A percentile compares a stretch with the other conserved stretches of the same genome.
Conservation (phyloP, 495 filamentous ascomycete species). For the Oidiodendron maius region DNA sequence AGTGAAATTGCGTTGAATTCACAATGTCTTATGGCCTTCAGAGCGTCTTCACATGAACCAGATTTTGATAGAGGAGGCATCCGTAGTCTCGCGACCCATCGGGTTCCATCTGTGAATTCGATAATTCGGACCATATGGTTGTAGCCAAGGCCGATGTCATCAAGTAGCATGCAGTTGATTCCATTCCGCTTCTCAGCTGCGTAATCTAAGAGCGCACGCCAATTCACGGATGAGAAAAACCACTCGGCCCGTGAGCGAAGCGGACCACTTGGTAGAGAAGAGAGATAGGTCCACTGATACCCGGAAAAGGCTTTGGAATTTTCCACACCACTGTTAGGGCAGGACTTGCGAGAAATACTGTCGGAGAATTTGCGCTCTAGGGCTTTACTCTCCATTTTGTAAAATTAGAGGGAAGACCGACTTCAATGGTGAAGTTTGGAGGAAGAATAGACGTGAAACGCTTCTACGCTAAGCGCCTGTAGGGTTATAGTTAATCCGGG, state of each 20-base stretch:
- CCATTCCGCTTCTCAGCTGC: constrained; percentile 5
- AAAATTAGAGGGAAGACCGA: too few relatives aligned
- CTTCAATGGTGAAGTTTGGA: too few relatives aligned
- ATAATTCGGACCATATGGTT: constrained; percentile 14
- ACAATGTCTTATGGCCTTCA: constrained; percentile 8
- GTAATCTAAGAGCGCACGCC: constrained; percentile 5
- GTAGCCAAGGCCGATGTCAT: constrained; percentile 1
- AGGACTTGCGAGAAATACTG: too few relatives aligned
- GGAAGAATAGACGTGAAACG: too few relatives aligned
- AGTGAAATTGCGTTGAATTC: too few relatives aligned
- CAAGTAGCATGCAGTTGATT: constrained; percentile 7
- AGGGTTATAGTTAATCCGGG: too few relatives aligned
- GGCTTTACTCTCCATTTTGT: too few relatives aligned
- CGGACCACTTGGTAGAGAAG: not conserved
- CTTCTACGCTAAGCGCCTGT: too few relatives aligned
- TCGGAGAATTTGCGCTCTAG: too few relatives aligned
- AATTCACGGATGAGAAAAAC: constrained; percentile 6
- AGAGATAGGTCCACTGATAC: constrained; percentile 7
- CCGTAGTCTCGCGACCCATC: constrained; percentile 13
- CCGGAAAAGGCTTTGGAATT: constrained; percentile 1
- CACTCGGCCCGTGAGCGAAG: constrained; percentile 2
- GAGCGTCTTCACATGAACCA: not conserved
- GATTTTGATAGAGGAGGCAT: constrained; percentile 1
- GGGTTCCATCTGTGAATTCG: constrained; percentile 10
- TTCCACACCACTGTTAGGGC: constrained; percentile 1